Base-by-base conservation (phyloP, 2,329 filamentous ascomycete genomes). In the Hypoxylon sp. region DNA sequence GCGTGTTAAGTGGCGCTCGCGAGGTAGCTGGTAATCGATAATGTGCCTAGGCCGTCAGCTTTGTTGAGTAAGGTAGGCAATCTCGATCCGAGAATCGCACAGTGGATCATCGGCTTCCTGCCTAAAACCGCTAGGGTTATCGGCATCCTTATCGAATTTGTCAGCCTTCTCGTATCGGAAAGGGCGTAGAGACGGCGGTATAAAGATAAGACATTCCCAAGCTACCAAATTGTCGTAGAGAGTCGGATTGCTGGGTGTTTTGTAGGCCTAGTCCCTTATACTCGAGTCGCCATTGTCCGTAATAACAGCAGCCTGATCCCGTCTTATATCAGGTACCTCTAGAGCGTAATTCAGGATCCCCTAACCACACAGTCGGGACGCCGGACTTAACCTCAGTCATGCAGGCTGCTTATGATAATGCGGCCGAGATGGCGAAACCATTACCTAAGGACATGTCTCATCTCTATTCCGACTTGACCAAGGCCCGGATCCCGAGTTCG, bases 381-480 rank as follows among this genome's bases (percentile, higher is more conserved):
- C 20, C 42, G 20, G 11, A 20, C 23, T 4, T 31, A 27, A 27
- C 18, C 11, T 55, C n/a, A n/a, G 60, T 43, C 40, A 70, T 70
- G 69, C 62, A 67, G 29, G 46, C 47, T 18, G 56, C 60, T 24
- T 51, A 45, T 13, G 23, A 46, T 26, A 48, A n/a, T 29, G 31
- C 45, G 20, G 62, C 62, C 63, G 68, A 60, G 1, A 48, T 48
- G 61, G 69, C 68, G 43, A 74, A 71, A 69, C 75, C 74, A 23
- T 62, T 68, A 55, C 91, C 93, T 4, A 78, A 86, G 65, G 89
- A 97, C 73, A 80, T 97, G 59, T 89, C 87, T 66, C 91, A 97
- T 72, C 88, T 93, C 71, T 88, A 88, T 66, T 93, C 91, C 1
- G 79, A 85, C 55, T 81, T 86, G 40, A 89, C 91, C 43, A 87